These are phyloP conservation scores for Umbelopsis sp. DNA, from an alignment of 192 early-diverging fungal species.

Conservation along the genomic window DNA sequence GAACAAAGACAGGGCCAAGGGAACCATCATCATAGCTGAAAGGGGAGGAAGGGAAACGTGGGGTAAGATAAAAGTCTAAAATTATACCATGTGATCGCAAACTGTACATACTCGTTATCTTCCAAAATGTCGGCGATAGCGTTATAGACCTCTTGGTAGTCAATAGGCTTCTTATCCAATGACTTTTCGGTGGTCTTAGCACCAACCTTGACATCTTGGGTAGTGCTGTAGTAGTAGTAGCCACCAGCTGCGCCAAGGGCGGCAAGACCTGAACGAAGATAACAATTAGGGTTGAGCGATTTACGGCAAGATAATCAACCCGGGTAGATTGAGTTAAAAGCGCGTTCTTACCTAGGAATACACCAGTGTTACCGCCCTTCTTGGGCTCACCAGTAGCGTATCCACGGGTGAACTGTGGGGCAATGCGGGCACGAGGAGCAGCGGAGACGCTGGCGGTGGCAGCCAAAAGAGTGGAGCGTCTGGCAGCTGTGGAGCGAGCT, in stretches of 20 bases:
- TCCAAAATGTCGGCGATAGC: constrained; percentile 77
- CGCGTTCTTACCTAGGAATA: not conserved
- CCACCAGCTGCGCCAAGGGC: constrained; percentile 54
- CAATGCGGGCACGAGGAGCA: constrained; percentile 6
- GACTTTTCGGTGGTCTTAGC: constrained; percentile 15
- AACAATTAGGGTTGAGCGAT: constrained; percentile 24
- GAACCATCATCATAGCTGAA: constrained; percentile 74
- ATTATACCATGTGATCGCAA: not conserved
- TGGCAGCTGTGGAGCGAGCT: constrained; percentile 10
- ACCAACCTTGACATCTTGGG: constrained; percentile 21
- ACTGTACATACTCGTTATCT: constrained; percentile 54
- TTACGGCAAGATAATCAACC: not conserved
- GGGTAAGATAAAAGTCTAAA: constrained; percentile 2
- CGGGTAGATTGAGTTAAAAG: not conserved
- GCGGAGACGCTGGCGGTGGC: constrained; percentile 6
- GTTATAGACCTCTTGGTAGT: constrained; percentile 77
- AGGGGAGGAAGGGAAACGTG: not conserved
- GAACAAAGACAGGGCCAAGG: constrained; percentile 76
- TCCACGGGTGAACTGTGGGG: constrained; percentile 18
- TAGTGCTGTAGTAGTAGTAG: constrained; percentile 50
- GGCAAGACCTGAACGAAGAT: constrained; percentile 34
- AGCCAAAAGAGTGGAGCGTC: constrained; percentile 10
- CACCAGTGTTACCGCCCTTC: not conserved
- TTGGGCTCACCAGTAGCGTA: constrained; percentile 21
- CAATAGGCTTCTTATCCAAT: constrained; percentile 48